These are phyloP conservation scores for Adansonia digitata DNA, from an alignment of 345 rosid genomes.

Conservation along the genomic window DNA sequence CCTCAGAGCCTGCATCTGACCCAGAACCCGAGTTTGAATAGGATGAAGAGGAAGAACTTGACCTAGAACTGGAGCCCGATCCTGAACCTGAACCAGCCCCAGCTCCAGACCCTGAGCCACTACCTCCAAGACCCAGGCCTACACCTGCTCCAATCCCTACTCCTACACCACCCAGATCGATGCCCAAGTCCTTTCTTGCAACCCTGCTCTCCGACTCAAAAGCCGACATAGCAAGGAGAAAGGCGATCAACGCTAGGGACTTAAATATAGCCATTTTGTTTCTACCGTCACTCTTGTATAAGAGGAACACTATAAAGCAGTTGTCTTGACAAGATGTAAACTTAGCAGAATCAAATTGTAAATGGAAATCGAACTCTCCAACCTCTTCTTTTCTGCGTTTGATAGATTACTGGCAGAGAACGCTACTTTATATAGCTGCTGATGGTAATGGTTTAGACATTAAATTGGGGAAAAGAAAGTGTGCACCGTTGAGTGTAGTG, in stretches of 20 bases:
- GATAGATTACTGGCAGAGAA: background rate
- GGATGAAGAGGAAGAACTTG: constrained; percentile 5
- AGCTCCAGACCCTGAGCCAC: background rate
- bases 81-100: constrained; percentile 22
- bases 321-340: too few species aligned
- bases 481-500: background rate
- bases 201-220: constrained; percentile 33
- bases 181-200: constrained; percentile 49
- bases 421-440: background rate
- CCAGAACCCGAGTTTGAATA: constrained; percentile 5
- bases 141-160: constrained; percentile 38
- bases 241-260: constrained; percentile 2
- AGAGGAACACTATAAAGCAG: too few species aligned
- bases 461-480: background rate
- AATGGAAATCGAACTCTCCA: background rate
- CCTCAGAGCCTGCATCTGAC: constrained; percentile 1
- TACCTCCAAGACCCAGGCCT: constrained; percentile 34
- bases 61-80: background rate
- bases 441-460: background rate
- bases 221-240: constrained; percentile 7
- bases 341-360: background rate
- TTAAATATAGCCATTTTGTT: background rate
- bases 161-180: constrained; percentile 45
- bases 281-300: background rate
- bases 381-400: background rate